Evolutionary conservation across 2,329 filamentous ascomycete species (phyloP), one percentile per base, ranked within the genome.

Genomic region (Colletotrichum filicis): DNA sequence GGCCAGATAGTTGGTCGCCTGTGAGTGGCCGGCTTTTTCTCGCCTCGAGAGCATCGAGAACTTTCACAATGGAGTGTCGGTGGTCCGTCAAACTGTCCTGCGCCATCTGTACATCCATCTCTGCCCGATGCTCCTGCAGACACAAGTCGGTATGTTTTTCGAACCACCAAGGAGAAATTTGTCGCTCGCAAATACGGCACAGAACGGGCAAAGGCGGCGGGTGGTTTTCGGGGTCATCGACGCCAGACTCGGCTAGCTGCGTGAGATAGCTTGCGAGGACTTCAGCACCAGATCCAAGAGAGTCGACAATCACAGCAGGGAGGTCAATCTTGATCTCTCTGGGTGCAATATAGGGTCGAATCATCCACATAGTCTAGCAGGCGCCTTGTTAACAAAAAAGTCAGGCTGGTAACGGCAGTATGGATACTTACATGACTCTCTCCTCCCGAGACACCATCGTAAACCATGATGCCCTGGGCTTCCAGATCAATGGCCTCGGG

Each of bases 141-240:
- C 97, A 99, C 24, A 98, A 86, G 78, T 99, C 97, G 2, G 96
- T 98, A 81, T 99, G 97, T 82, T 98, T 99, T 83, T 99, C 97
- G 78, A 99, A 99, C 97, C 97, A 99, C 97, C 97, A 99, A 0
- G 96, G 95, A 5, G 95, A 95, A 74, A 99, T 98, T 75, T 98
- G 95, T 66, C 97, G 94, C 81, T 99, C 97, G 82, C 97, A 99
- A 68, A 99, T 98, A 65, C 97, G 95, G 82, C 97, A 99, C 19
- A 99, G 89, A 5, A 98, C 93, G 0, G 95, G 94, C 12, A 92
- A 87, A 0, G 96, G 95, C 3, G 95, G 94, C 11, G 95, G 92
- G 80, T 95, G 92, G 78, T 92, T 91, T 62, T 90, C 90, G 24
- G 93, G 92, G 75, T 94, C 94, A 53, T 93, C 93, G 32, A 92